Base-by-base conservation (phyloP, 805 yeast species). In the Saccharomycopsis oosterbeekiorum region DNA sequence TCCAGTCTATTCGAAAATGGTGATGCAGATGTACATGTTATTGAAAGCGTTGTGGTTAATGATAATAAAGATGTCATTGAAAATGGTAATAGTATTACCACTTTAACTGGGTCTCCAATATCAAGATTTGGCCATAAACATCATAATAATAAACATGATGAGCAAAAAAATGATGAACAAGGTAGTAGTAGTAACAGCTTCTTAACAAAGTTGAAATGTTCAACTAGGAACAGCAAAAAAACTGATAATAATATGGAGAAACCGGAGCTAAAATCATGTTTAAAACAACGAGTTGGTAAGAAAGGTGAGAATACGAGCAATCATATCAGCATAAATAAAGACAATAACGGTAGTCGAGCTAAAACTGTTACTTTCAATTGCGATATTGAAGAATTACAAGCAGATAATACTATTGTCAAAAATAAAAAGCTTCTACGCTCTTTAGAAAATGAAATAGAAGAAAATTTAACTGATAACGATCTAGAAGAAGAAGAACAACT, bases 371-470 rank as follows among this genome's bases (percentile, higher is more conserved):
- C 53, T 10, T 61, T 61, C 39, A 40, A 50, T 37, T 40, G 19
- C 14, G 57, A 56, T 2, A 56, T 61, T 19, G 64, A 61, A 43
- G 64, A 61, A 41, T 34, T 61, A 5, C 43, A 61, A 29, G 57
- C 56, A 37, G 64, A 61, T 26, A 61, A 61, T 29, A 56, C 61
- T 10, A 55, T 61, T 19, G 58, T 61, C 14, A 40, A 29, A 26
- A 19, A 59, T 9, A 57, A 34, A 41, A 53, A 34, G n/a, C 8
- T 51, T n/a, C 43, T 36, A 3, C 51, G 24, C 17, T 47, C 34
- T 47, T 17, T 47, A 2, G 53, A 47, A 47, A 47, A 26, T 26
- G 53, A 47, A 21, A 21, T 10, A 19, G 53, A 47, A 21, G 53
- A 47, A 8, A 21, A 47, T 24, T 19, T 47, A 26, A 47, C 53